Evolutionary conservation across 495 filamentous ascomycete species (phyloP).

Genomic region (Hypoxylon fuscum): DNA sequence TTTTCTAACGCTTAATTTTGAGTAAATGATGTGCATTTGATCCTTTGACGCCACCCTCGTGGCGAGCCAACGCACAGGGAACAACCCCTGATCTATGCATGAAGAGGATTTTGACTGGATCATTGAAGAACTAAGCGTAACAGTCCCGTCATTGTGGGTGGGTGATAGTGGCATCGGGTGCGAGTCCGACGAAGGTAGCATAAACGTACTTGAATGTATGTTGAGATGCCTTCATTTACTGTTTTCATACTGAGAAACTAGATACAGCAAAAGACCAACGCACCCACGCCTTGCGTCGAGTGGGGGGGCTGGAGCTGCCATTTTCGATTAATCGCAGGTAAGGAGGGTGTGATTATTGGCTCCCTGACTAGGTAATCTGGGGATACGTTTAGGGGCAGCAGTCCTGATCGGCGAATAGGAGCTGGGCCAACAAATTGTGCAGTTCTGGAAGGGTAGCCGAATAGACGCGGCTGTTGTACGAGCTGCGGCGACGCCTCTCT

Average conservation of each 20-base stretch:
- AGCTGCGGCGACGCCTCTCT: conserved; percentile 17
- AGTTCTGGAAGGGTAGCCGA: conserved; percentile 1
- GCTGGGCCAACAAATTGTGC: conserved; percentile 12
- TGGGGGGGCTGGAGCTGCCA: conserved; percentile 17
- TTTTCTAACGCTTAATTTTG: background rate
- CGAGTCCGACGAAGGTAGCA: background rate
- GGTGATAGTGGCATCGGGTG: conserved; percentile 1
- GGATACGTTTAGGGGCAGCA: conserved; percentile 3
- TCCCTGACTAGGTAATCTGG: background rate
- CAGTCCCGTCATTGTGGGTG: background rate
- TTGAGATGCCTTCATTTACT: conserved; percentile 3
- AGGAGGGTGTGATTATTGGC: conserved; percentile 25
- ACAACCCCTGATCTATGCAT: conserved; percentile 1
- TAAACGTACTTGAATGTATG: background rate
- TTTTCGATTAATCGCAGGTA: conserved; percentile 21
- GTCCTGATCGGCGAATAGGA: conserved; percentile 17
- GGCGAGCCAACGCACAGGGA: conserved; percentile 11
- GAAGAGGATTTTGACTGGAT: background rate
- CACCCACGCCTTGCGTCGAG: conserved; percentile 9
- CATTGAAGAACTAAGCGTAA: conserved; percentile 1
- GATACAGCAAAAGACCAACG: conserved; percentile 3
- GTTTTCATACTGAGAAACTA: background rate
- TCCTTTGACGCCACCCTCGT: conserved; percentile 1
- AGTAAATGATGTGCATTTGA: background rate
- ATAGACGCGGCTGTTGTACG: conserved; percentile 13